A percentile compares a stretch with the other conserved stretches of the same genome.
phyloP scores from a whole-genome alignment of 305 asterid genomes.

The Galium porrigens region DNA sequence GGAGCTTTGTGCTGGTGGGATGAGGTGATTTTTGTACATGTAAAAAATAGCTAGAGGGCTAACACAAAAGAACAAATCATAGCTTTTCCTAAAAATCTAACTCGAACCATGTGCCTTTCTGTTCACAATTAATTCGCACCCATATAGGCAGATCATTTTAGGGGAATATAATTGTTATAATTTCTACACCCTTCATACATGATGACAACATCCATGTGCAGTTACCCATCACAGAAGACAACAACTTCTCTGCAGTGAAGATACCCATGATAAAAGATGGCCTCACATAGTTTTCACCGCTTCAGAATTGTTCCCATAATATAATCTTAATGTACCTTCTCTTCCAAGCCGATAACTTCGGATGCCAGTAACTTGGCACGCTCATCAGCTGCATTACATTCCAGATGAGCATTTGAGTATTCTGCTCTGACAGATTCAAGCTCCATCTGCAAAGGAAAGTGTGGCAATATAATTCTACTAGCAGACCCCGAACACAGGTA shows the following conservation, averaged over 20 bases:
- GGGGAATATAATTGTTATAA: not conserved
- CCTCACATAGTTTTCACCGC: not conserved
- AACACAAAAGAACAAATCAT: not conserved
- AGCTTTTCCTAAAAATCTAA: not conserved
- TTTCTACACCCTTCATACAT: not conserved
- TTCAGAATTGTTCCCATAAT: not conserved
- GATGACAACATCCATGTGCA: not conserved
- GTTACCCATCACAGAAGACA: not conserved
- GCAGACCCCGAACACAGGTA: not conserved
- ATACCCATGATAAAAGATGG: not conserved
- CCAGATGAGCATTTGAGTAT: slow-evolving; percentile 65
- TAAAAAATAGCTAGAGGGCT: not conserved
- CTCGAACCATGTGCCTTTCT: not conserved
- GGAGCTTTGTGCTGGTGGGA: not conserved
- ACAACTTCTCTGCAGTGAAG: not conserved
- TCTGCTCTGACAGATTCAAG: slow-evolving; percentile 62
- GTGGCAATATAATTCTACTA: not conserved
- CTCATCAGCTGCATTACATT: slow-evolving; percentile 96
- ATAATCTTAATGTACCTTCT: slow-evolving; percentile 45
- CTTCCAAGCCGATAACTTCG: slow-evolving; percentile 94
- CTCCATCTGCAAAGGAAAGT: slow-evolving; percentile 36
- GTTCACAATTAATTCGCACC: not conserved
- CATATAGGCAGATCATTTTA: not conserved
- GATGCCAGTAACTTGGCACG: slow-evolving; percentile 86
- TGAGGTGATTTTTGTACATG: not conserved